A percentile compares a stretch with the other conserved stretches of the same genome.
phyloP scores from a whole-genome alignment of 352 stramenopile species.

The Aphanomyces astaci region DNA sequence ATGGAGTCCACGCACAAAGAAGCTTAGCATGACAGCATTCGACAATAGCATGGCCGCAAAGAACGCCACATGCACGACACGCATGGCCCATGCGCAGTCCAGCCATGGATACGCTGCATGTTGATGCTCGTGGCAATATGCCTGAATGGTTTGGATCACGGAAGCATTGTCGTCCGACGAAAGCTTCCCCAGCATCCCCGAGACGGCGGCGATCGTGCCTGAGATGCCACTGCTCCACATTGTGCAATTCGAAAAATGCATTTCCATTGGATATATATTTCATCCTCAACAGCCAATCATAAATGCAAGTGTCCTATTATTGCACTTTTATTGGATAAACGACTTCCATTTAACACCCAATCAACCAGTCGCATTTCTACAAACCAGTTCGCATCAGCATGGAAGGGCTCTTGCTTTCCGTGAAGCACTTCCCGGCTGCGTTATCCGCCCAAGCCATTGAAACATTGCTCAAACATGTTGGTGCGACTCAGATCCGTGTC shows the following conservation, averaged over 20 bases:
- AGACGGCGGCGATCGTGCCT: constrained; percentile 15
- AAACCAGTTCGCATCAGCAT: neutral
- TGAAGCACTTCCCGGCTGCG: constrained; percentile 49
- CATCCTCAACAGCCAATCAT: neutral
- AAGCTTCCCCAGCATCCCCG: constrained; percentile 23
- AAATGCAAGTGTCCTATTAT: neutral
- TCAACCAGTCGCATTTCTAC: neutral
- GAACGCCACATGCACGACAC: constrained; percentile 38
- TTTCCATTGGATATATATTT: neutral
- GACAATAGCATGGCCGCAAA: constrained; percentile 61
- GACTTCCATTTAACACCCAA: neutral
- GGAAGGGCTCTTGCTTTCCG: neutral
- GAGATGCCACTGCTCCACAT: constrained; percentile 23
- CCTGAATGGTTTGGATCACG: neutral
- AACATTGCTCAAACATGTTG: constrained; percentile 53
- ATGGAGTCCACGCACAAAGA: constrained; percentile 72
- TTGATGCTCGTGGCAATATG: neutral
- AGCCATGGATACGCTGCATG: neutral
- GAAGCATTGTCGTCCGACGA: constrained; percentile 12
- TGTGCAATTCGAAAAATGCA: neutral
- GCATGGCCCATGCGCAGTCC: constrained; percentile 11
- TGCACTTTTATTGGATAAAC: constrained; percentile 6
- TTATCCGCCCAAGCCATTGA: constrained; percentile 49
- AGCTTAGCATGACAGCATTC: constrained; percentile 73
- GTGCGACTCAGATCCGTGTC: constrained; percentile 35